Evolutionary conservation across 225 moss, liverwort and hornwort genomes (phyloP).

Genomic region (Polytrichum formosum): DNA sequence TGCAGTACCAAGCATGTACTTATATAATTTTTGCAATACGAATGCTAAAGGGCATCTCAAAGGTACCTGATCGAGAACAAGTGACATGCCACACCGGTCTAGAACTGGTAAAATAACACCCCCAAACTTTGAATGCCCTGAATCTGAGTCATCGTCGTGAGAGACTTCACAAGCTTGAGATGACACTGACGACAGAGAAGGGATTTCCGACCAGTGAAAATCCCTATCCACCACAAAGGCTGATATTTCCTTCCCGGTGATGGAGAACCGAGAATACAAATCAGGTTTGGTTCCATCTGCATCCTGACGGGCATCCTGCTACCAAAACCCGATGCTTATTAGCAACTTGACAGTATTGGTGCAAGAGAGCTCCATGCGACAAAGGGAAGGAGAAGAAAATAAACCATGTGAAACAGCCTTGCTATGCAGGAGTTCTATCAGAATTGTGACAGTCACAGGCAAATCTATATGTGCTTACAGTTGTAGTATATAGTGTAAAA

Average conservation of each 20-base stretch:
- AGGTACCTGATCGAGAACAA: slow-evolving; percentile 87
- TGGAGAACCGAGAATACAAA: slow-evolving; percentile 87
- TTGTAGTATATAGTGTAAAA: slow-evolving; percentile 85
- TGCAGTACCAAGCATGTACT: too few species aligned
- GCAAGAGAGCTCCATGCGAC: not conserved
- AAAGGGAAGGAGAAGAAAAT: not conserved
- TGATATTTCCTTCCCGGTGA: slow-evolving; percentile 92
- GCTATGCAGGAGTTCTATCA: too few species aligned
- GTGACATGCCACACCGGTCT: slow-evolving; percentile 93
- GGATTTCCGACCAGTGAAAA: slow-evolving; percentile 83
- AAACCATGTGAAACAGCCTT: too few species aligned
- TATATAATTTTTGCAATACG: too few species aligned
- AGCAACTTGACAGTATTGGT: slow-evolving; percentile 10
- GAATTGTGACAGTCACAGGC: too few species aligned
- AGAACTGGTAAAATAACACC: slow-evolving; percentile 77
- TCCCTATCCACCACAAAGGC: slow-evolving; percentile 87
- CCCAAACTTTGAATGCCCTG: slow-evolving; percentile 25
- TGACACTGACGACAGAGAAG: slow-evolving; percentile 33
- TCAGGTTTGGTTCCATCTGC: slow-evolving; percentile 44
- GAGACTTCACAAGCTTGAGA: slow-evolving; percentile 32
- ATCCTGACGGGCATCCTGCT: slow-evolving; percentile 40
- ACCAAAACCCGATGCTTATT: slow-evolving; percentile 8
- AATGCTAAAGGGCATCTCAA: not conserved
- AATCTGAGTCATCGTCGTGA: slow-evolving; percentile 30
- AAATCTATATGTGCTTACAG: slow-evolving; percentile 37